Percentiles rank a stretch among this genome's conserved stretches.
Evolutionary conservation across 2,329 filamentous ascomycete species (phyloP).

Genomic region (Ophiocordyceps sinensis): DNA sequence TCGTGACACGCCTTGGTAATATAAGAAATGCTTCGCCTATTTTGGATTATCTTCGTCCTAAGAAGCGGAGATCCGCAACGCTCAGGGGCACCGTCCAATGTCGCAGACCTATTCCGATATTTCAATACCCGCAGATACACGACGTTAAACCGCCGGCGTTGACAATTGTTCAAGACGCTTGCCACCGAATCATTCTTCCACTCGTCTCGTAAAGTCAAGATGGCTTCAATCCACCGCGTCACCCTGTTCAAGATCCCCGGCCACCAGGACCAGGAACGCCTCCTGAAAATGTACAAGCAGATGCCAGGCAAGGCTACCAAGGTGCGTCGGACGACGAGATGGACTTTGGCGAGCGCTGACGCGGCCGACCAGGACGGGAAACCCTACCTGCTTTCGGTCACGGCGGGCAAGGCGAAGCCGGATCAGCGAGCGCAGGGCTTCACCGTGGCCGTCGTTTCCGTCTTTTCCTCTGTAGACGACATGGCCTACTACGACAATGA

Average conservation of each 20-base stretch:
- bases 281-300: constrained; percentile 16
- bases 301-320: constrained; percentile 17
- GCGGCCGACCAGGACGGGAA: constrained; percentile 36
- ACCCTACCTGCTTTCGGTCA: constrained; percentile 39
- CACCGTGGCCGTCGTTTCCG: constrained; percentile 40
- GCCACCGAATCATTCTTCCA: too few species aligned
- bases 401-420: constrained; percentile 31
- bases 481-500: constrained; percentile 46
- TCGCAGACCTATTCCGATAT: too few species aligned
- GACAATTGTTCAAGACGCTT: too few species aligned
- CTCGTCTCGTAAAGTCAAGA: neutral
- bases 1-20: too few species aligned
- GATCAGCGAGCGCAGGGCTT: constrained; percentile 44
- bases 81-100: too few species aligned
- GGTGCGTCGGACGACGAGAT: constrained; percentile 5
- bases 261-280: constrained; percentile 14
- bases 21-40: too few species aligned
- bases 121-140: too few species aligned
- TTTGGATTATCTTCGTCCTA: too few species aligned
- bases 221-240: constrained; percentile 11
- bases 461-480: constrained; percentile 41
- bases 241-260: constrained; percentile 24
- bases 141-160: too few species aligned
- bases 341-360: neutral
- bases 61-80: too few species aligned